A percentile compares a stretch with the other conserved stretches of the same genome.
Conservation (phyloP, 169 alveolate species). For the Neospora caninum region DNA sequence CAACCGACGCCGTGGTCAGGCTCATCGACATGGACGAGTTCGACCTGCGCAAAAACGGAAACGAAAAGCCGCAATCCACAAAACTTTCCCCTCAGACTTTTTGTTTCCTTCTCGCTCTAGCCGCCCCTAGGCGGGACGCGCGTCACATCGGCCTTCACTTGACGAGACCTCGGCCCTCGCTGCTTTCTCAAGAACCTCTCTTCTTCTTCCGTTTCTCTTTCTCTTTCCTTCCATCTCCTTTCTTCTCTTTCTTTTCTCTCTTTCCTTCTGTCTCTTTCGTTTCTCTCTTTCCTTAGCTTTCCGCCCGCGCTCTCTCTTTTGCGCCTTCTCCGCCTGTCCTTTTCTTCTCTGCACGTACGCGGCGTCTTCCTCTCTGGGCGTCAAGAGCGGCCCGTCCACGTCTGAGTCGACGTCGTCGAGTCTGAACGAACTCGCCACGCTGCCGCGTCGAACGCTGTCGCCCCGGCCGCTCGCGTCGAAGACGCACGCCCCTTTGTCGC, state of each 20-base stretch:
- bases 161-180: too few relatives aligned
- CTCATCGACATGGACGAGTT: constrained; percentile 23
- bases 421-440: background rate
- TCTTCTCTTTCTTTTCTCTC: background rate
- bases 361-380: constrained; percentile 19
- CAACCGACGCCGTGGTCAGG: background rate
- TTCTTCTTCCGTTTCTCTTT: background rate
- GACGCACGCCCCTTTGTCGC: background rate
- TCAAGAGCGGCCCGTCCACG: background rate
- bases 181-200: too few relatives aligned
- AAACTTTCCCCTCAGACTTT: background rate
- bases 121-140: too few relatives aligned
- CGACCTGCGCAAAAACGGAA: background rate
- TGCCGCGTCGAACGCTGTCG: background rate
- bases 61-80: background rate
- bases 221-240: background rate
- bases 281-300: background rate
- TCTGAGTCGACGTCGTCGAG: background rate
- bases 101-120: background rate
- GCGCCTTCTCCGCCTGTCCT: background rate
- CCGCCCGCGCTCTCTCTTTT: too few relatives aligned
- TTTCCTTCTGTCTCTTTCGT: background rate
- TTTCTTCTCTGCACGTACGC: background rate
- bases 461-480: background rate
- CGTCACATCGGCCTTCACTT: too few relatives aligned